These are phyloP conservation scores for Trichoderma atrobrunneum DNA, from an alignment of 2,329 filamentous ascomycete genomes.

Conservation along the genomic window DNA sequence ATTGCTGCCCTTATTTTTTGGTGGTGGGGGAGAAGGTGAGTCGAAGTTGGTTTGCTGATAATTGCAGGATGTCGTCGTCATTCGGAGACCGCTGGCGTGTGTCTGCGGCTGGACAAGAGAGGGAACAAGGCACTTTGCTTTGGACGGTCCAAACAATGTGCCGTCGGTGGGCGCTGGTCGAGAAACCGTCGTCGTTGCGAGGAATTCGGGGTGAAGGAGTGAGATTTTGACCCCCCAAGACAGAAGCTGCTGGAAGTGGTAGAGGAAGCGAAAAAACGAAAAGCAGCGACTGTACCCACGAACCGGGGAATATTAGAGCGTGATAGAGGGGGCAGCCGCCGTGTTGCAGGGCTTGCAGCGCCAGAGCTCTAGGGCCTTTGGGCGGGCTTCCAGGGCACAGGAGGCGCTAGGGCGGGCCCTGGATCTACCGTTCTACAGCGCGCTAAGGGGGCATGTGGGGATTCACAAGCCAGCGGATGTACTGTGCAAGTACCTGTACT, in stretches of 20 bases:
- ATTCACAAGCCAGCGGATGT: slow-evolving; percentile 9
- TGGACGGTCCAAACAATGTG: neutral
- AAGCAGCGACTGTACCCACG: slow-evolving; percentile 18
- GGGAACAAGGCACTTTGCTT: neutral
- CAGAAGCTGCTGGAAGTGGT: slow-evolving; percentile 16
- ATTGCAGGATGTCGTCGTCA: neutral
- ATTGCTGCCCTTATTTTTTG: neutral
- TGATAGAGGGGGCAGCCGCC: slow-evolving; percentile 9
- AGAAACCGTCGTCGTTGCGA: neutral
- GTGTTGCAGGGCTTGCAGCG: slow-evolving; percentile 11
- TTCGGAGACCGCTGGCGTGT: neutral
- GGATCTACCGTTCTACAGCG: slow-evolving; percentile 20
- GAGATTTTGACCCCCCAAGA: slow-evolving; percentile 15
- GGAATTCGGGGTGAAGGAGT: slow-evolving; percentile 16
- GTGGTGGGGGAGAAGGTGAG: neutral
- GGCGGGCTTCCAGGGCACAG: slow-evolving; percentile 20
- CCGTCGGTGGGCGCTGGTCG: neutral
- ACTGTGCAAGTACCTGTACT: neutral
- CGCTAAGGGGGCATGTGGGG: slow-evolving; percentile 16
- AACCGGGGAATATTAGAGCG: slow-evolving; percentile 18
- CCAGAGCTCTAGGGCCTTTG: slow-evolving; percentile 13
- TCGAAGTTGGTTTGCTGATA: neutral
- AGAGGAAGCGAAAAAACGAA: slow-evolving; percentile 15
- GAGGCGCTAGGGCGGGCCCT: slow-evolving; percentile 21
- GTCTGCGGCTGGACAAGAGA: neutral